Conservation (phyloP, 106 monocot genomes). For the Allium fistulosum region DNA sequence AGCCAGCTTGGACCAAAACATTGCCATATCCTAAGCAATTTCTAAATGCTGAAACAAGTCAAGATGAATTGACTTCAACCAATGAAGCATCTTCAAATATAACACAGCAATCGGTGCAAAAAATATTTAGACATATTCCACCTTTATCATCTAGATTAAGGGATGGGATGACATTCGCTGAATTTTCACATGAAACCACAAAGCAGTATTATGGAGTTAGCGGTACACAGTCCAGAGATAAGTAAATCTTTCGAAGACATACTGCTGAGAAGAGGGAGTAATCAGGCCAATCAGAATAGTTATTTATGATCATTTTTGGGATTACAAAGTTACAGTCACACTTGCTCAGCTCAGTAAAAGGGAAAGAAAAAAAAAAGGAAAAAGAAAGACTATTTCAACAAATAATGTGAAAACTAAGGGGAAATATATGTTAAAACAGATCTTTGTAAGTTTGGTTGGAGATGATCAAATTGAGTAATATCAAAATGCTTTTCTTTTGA, state of each 20-base stretch:
- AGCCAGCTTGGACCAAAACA: conserved; percentile 75
- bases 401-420: too few species aligned
- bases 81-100: conserved; percentile 7
- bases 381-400: too few species aligned
- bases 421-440: too few species aligned
- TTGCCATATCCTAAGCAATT: conserved; percentile 23
- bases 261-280: too few species aligned
- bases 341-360: too few species aligned
- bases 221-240: conserved; percentile 47
- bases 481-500: too few species aligned
- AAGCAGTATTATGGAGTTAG: conserved; percentile 83
- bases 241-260: conserved; percentile 6
- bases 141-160: conserved; percentile 62
- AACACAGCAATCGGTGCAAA: conserved; percentile 17
- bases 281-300: too few species aligned
- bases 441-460: too few species aligned
- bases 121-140: conserved; percentile 53
- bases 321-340: too few species aligned
- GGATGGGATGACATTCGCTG: conserved; percentile 96
- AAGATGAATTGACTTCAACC: conserved; percentile 2
- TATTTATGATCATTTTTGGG: too few species aligned
- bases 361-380: too few species aligned
- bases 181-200: conserved; percentile 87
- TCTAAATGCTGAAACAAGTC: conserved; percentile 8
- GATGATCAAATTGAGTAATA: too few species aligned